Conservation (phyloP, 2,329 filamentous ascomycete genomes). For the Tolypocladium tundrense region DNA sequence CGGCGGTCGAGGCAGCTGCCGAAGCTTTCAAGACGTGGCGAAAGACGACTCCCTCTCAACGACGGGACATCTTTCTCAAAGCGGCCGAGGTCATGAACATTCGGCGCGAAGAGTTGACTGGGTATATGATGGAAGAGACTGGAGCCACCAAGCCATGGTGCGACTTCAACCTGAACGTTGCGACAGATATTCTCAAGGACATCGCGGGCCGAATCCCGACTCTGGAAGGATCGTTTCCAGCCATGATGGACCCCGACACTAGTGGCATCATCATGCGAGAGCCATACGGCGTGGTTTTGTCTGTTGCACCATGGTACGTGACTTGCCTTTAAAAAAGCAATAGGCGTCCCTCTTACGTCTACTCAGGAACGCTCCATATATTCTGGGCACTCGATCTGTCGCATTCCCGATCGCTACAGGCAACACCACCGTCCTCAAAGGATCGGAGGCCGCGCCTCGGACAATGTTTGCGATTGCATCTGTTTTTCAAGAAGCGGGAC, state of each 20-base stretch:
- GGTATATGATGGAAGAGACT: constrained; percentile 47
- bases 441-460: constrained; percentile 56
- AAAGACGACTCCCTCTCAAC: constrained; percentile 45
- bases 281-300: constrained; percentile 69
- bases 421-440: constrained; percentile 69
- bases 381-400: constrained; percentile 44
- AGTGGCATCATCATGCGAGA: constrained; percentile 59
- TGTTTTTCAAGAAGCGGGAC: constrained; percentile 61
- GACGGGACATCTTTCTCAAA: constrained; percentile 60
- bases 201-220: constrained; percentile 31
- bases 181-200: constrained; percentile 30
- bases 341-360: not conserved
- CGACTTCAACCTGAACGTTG: constrained; percentile 26
- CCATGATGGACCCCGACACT: constrained; percentile 16
- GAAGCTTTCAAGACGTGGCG: constrained; percentile 61
- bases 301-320: constrained; percentile 69
- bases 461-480: constrained; percentile 52
- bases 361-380: constrained; percentile 45
- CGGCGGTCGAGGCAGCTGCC: constrained; percentile 45
- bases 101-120: constrained; percentile 48
- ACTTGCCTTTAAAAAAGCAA: not conserved
- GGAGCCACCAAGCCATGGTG: constrained; percentile 27
- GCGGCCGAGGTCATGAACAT: constrained; percentile 54
- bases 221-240: constrained; percentile 26
- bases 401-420: constrained; percentile 61